Conservation (phyloP, 2,329 filamentous ascomycete species). For the Leptographium flavum region DNA sequence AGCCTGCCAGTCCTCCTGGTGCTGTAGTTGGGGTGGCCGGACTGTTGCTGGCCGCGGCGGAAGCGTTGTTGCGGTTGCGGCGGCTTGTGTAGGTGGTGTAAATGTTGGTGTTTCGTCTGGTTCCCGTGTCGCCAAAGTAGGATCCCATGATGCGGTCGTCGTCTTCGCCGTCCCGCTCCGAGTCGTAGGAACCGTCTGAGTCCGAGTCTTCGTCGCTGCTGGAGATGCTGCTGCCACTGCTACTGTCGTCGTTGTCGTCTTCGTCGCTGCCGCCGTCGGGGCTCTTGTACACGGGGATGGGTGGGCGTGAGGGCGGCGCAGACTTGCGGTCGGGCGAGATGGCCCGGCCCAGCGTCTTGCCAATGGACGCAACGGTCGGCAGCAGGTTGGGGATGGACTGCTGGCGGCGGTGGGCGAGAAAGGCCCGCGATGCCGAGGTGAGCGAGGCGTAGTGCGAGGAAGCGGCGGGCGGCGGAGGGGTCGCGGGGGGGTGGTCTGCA, state of each 20-base stretch:
- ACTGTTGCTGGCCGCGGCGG: not conserved
- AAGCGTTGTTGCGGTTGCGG: not conserved
- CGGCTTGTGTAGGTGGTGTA: slow-evolving; percentile 2
- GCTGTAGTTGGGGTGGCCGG: too few relatives aligned
- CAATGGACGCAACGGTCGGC: slow-evolving; percentile 12
- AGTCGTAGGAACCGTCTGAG: slow-evolving; percentile 3
- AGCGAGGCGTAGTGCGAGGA: slow-evolving; percentile 7
- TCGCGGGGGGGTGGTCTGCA: slow-evolving; percentile 11
- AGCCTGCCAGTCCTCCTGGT: not conserved
- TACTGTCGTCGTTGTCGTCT: slow-evolving; percentile 11
- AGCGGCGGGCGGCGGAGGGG: not conserved
- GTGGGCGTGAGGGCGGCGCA: not conserved
- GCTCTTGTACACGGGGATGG: slow-evolving; percentile 6
- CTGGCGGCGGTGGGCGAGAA: slow-evolving; percentile 19
- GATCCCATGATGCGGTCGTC: slow-evolving; percentile 11
- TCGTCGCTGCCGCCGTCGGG: slow-evolving; percentile 19
- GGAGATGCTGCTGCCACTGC: slow-evolving; percentile 9
- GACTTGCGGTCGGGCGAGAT: slow-evolving; percentile 10
- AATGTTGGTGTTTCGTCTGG: slow-evolving; percentile 1
- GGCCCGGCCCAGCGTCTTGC: slow-evolving; percentile 10
- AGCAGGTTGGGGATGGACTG: slow-evolving; percentile 22
- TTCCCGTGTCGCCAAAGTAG: not conserved
- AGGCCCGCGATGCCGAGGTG: slow-evolving; percentile 10
- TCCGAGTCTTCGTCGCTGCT: slow-evolving; percentile 12
- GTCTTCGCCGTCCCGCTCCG: slow-evolving; percentile 17